Base-by-base conservation (phyloP, 139 green algal species). In the Yamagishiella unicocca region DNA sequence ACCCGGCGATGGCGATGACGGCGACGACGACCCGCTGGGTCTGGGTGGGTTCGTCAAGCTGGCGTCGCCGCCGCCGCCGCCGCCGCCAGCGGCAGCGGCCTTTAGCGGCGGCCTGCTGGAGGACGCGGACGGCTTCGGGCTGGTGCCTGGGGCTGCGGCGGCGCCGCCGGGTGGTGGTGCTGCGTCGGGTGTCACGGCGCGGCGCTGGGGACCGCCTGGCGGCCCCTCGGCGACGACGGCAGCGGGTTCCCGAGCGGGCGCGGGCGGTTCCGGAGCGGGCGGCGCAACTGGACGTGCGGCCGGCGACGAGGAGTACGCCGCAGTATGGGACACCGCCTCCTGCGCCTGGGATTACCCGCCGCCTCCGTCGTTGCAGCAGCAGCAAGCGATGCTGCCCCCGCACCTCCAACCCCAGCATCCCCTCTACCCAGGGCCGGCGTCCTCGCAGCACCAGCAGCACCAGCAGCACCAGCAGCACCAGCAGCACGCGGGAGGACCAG, bases 61-160 rank as follows among this genome's bases (percentile, higher is more conserved):
- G 45, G 35, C 67, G 37, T 9, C 22, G 31, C 7, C 42, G 27
- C 7, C 1, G 61, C 14, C 64, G 8, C 27, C 4, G 82, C 25
- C n/a, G 55, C 55, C 33, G 2, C 55, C 7, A 8, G 12, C 6
- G 31, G 35, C 0, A 58, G 70, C 29, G 38, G 70, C 21, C 33
- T 45, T 43, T 5, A 22, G 21, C 31, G 46, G 6, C 31, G 46
- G 74, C 8, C 6, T 70, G n/a, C 35, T 46, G 61, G 61, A 85
- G 42, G 80, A 86, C n/a, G 61, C 29, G 40, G 78, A 85, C 40
- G 80, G 80, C 25, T 86, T 86, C 6, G 64, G 80, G 19, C 22
- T 86, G 24, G 80, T 86, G 31, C 80, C 80, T 9, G 80, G 22
- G 33, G 66, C 66, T 4, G 66, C 66, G n/a, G 22, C 31, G 55